phyloP scores from a whole-genome alignment of 305 asterid species.

The Ruellia speciosa region DNA sequence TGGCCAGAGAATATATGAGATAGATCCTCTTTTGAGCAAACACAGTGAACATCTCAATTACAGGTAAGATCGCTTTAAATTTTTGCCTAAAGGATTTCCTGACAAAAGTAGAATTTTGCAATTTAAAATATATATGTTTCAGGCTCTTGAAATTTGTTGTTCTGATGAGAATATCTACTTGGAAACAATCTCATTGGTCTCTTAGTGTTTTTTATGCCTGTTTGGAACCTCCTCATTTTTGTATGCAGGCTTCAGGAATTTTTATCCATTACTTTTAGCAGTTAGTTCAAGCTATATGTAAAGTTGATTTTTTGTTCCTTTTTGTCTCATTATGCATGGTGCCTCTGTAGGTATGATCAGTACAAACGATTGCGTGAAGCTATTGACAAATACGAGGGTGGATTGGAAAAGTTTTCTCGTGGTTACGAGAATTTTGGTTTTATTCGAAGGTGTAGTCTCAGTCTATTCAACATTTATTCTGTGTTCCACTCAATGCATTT shows the following conservation, averaged over 20 bases:
- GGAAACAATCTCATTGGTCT: slow-evolving; percentile 1
- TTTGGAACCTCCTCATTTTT: slow-evolving; percentile 4
- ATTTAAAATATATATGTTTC: neutral
- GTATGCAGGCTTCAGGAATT: slow-evolving; percentile 9
- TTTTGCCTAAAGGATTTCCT: slow-evolving; percentile 2
- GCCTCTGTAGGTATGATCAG: slow-evolving; percentile 58
- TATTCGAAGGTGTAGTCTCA: slow-evolving; percentile 60
- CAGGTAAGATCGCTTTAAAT: slow-evolving; percentile 39
- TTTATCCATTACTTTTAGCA: slow-evolving; percentile 3
- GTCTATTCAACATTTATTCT: slow-evolving; percentile 17
- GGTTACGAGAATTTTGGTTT: slow-evolving; percentile 95
- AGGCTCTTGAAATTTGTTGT: slow-evolving; percentile 11
- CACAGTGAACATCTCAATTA: slow-evolving; percentile 74
- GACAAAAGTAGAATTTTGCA: slow-evolving; percentile 4
- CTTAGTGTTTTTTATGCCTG: slow-evolving; percentile 6
- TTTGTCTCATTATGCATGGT: slow-evolving; percentile 18
- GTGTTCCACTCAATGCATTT: neutral
- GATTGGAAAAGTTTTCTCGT: slow-evolving; percentile 86
- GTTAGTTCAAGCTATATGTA: slow-evolving; percentile 12
- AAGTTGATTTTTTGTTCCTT: slow-evolving; percentile 7
- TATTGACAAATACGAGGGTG: slow-evolving; percentile 90
- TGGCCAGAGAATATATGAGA: slow-evolving; percentile 84
- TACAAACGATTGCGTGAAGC: slow-evolving; percentile 69
- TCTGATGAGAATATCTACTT: slow-evolving; percentile 8
- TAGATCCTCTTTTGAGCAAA: slow-evolving; percentile 70